Evolutionary conservation across 2,329 filamentous ascomycete species (phyloP).

Genomic region (Xylariaceae sp.): DNA sequence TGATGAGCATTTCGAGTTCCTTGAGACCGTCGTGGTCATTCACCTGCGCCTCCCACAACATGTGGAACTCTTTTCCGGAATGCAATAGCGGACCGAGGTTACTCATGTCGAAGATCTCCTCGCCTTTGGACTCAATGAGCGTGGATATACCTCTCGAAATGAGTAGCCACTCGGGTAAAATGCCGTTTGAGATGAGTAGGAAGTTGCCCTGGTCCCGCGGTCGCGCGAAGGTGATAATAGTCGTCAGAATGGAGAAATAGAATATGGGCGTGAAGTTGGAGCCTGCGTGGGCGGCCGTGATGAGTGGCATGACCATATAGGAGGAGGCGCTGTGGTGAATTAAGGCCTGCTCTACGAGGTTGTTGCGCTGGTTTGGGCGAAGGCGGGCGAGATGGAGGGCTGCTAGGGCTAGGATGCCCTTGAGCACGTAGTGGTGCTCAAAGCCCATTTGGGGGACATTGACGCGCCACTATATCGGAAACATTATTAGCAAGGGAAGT

Average conservation of each 20-base stretch:
- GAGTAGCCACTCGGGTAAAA: conserved; percentile 36
- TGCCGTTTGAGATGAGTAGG: conserved; percentile 32
- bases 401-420: conserved; percentile 44
- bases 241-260: conserved; percentile 37
- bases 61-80: conserved; percentile 20
- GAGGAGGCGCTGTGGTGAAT: conserved; percentile 34
- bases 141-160: conserved; percentile 35
- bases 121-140: conserved; percentile 28
- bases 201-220: conserved; percentile 33
- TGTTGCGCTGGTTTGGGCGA: conserved; percentile 34
- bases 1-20: conserved; percentile 19
- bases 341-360: conserved; percentile 37
- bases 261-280: conserved; percentile 35
- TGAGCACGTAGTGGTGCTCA: conserved; percentile 44
- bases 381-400: conserved; percentile 46
- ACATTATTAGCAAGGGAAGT: too few species aligned
- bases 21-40: conserved; percentile 22
- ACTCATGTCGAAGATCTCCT: conserved; percentile 14
- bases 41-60: conserved; percentile 12
- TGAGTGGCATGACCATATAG: conserved; percentile 29
- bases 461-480: conserved; percentile 40
- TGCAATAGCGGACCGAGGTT: conserved; percentile 29
- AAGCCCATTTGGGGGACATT: conserved; percentile 46
- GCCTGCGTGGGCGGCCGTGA: conserved; percentile 28
- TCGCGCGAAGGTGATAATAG: conserved; percentile 34